A percentile compares a stretch with the other conserved stretches of the same genome.
phyloP scores from a whole-genome alignment of 495 filamentous ascomycete genomes.

The Sporormia fimetaria region DNA sequence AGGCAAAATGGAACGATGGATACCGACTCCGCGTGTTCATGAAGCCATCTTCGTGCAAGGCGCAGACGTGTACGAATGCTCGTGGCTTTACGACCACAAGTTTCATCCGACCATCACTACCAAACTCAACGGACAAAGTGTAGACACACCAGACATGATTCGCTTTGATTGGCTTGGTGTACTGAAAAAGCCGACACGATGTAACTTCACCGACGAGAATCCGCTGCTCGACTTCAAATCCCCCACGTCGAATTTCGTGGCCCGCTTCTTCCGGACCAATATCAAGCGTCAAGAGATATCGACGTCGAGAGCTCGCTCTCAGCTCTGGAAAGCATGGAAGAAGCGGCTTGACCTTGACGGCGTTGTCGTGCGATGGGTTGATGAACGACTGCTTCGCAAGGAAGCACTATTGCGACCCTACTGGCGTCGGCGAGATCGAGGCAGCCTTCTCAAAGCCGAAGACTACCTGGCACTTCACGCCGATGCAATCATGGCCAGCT shows the following conservation, averaged over 20 bases:
- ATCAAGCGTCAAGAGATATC: slow-evolving; percentile 44
- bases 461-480: slow-evolving; percentile 45
- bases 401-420: slow-evolving; percentile 46
- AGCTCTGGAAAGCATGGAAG: slow-evolving; percentile 57
- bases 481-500: slow-evolving; percentile 49
- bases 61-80: slow-evolving; percentile 43
- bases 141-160: slow-evolving; percentile 50
- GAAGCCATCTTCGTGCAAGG: slow-evolving; percentile 48
- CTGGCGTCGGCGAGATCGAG: slow-evolving; percentile 47
- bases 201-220: slow-evolving; percentile 46
- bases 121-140: slow-evolving; percentile 43
- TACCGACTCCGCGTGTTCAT: slow-evolving; percentile 48
- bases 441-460: slow-evolving; percentile 42
- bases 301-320: slow-evolving; percentile 46
- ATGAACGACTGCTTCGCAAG: slow-evolving; percentile 47
- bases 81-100: slow-evolving; percentile 52
- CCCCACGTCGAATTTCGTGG: slow-evolving; percentile 37
- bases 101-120: slow-evolving; percentile 50
- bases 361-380: slow-evolving; percentile 52
- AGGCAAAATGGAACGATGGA: slow-evolving; percentile 46
- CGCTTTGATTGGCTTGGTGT: slow-evolving; percentile 45
- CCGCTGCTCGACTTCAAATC: slow-evolving; percentile 44
- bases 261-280: slow-evolving; percentile 39
- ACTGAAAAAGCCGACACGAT: slow-evolving; percentile 44
- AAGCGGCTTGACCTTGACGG: slow-evolving; percentile 47